Base-by-base conservation (phyloP, 75 land plant genomes). In the Cupressus sempervirens region DNA sequence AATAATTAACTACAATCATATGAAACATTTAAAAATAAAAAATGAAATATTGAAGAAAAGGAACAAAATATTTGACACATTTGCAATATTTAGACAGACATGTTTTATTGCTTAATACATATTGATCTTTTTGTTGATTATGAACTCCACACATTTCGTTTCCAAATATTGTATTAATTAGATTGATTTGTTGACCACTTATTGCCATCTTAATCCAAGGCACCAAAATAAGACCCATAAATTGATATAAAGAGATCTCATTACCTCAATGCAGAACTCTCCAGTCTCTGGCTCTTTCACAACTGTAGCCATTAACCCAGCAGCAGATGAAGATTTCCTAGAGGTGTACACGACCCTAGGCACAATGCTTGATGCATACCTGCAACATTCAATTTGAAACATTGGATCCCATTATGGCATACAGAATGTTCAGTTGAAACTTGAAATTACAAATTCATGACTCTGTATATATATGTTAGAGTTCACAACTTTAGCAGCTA, bases 231-330 rank as follows among this genome's bases (percentile, higher is more conserved):
- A 70, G 30, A n/a, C 34, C 34, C 9, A 16, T 13, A 74, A 38
- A 56, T 53, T 50, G 35, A 35, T 9, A 7, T 32, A 85, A n/a
- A 84, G 30, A 50, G 65, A 77, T 81, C 34, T 13, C 30, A 70
- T 58, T 85, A 98, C 99, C 99, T 98, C 99, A 81, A 98, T 98
- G 85, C 99, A 98, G 87, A 96, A 96, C 82, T 98, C 99, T 32
- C 99, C 99, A 48, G 99, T 98, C 72, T 98, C 99, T 82, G 99
- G 99, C 83, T 98, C 99, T 89, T 96, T 98, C 70, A 96, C 99
- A 45, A 98, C 99, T 67, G 95, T 94, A 50, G 99, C 99, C 36
- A 99, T 98, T 85, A 98, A 89, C 8, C 99, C 99, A 81, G 99
- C 99, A 84, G 99, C 99, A 81, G 99, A 98, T 30, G 93, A 92